These are phyloP conservation scores for Cryptosporidium canis DNA, from an alignment of 169 alveolate species.

Conservation along the genomic window DNA sequence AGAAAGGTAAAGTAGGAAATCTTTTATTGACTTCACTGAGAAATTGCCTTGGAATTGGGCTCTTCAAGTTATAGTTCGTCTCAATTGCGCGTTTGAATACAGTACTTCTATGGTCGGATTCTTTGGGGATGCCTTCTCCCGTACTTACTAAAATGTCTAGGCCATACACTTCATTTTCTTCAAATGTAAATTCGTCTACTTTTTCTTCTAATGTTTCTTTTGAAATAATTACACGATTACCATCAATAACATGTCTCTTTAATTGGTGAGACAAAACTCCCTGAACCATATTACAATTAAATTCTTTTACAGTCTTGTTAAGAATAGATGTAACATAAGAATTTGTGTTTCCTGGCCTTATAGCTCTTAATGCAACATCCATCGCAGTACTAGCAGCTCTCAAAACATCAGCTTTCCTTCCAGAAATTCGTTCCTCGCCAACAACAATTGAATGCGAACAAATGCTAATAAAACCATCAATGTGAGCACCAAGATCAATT, in stretches of 20 bases:
- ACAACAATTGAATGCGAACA: slow-evolving; percentile 89
- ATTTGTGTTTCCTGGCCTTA: slow-evolving; percentile 90
- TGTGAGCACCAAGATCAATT: slow-evolving; percentile 91
- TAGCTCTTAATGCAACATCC: slow-evolving; percentile 92
- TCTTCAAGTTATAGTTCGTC: slow-evolving; percentile 91
- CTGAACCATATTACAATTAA: slow-evolving; percentile 87
- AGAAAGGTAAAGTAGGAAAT: slow-evolving; percentile 86
- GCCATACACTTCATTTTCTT: slow-evolving; percentile 92
- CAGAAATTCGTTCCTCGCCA: slow-evolving; percentile 72
- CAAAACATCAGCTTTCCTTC: slow-evolving; percentile 78
- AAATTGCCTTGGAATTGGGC: slow-evolving; percentile 93
- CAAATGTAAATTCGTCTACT: slow-evolving; percentile 93
- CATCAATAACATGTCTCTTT: slow-evolving; percentile 94
- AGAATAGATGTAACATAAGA: slow-evolving; percentile 90
- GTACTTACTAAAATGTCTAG: slow-evolving; percentile 92
- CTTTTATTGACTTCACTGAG: slow-evolving; percentile 90
- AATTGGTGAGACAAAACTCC: slow-evolving; percentile 94
- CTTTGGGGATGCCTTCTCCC: slow-evolving; percentile 93
- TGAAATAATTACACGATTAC: slow-evolving; percentile 85
- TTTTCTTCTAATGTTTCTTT: slow-evolving; percentile 91
- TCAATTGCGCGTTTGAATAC: slow-evolving; percentile 94
- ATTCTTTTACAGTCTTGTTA: slow-evolving; percentile 88
- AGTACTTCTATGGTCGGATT: slow-evolving; percentile 91
- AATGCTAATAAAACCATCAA: slow-evolving; percentile 92
- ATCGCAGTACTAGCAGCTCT: slow-evolving; percentile 92